Conservation (phyloP, 495 filamentous ascomycete genomes). For the Parathielavia appendiculata region DNA sequence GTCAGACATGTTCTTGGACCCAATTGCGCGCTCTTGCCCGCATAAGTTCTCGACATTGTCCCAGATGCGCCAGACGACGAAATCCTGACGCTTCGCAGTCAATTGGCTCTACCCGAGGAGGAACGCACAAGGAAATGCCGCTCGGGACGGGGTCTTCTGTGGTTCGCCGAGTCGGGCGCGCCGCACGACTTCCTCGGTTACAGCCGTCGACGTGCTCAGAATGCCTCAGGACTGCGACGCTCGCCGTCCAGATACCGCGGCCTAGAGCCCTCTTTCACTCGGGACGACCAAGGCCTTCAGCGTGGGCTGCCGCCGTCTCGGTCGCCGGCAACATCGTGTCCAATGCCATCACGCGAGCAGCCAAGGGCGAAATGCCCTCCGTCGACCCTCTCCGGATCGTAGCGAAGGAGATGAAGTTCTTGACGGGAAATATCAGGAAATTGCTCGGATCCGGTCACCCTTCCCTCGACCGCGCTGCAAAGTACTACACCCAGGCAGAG, state of each 20-base stretch:
- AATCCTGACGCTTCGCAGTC: conserved; percentile 21
- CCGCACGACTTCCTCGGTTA: conserved; percentile 16
- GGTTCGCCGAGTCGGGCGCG: conserved; percentile 30
- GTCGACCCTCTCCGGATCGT: conserved; percentile 76
- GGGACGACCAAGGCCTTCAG: conserved; percentile 36
- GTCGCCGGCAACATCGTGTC: conserved; percentile 72
- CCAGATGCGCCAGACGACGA: conserved; percentile 23
- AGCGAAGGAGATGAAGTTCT: conserved; percentile 90
- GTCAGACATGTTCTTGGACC: not conserved
- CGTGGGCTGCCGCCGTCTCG: conserved; percentile 59
- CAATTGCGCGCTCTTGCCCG: conserved; percentile 6
- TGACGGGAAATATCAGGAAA: conserved; percentile 83
- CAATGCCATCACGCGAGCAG: conserved; percentile 58
- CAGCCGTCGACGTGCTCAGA: conserved; percentile 31
- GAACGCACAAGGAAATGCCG: conserved; percentile 33
- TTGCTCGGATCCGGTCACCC: conserved; percentile 89
- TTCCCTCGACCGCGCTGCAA: conserved; percentile 86
- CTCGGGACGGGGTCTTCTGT: conserved; percentile 37
- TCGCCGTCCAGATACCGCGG: conserved; percentile 33
- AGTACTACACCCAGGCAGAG: conserved; percentile 96
- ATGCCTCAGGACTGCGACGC: conserved; percentile 31
- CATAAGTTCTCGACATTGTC: conserved; percentile 3
- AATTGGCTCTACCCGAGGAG: conserved; percentile 28
- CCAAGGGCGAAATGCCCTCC: conserved; percentile 50
- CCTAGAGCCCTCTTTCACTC: conserved; percentile 38